A percentile compares a stretch with the other conserved stretches of the same genome.
phyloP scores from a whole-genome alignment of 2,329 filamentous ascomycete species.

The Penicillium sp. region DNA sequence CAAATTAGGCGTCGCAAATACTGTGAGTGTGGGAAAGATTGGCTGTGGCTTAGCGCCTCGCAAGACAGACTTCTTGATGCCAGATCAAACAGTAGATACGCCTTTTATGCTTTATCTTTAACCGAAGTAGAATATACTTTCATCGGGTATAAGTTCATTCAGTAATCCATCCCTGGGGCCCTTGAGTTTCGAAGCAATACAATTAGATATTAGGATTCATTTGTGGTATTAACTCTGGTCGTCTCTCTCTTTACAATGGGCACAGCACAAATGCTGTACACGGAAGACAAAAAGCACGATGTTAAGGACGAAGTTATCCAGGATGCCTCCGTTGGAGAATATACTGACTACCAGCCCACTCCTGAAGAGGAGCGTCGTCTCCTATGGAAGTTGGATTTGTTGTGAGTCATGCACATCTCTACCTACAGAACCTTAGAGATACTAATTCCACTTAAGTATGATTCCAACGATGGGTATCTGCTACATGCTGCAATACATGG shows the following conservation, averaged over 20 bases:
- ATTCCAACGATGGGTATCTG: conserved; percentile 27
- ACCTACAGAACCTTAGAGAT: not conserved
- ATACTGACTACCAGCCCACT: not conserved
- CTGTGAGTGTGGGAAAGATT: not conserved
- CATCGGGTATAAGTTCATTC: not conserved
- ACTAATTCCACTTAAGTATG: conserved; percentile 9
- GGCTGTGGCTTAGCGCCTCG: not conserved
- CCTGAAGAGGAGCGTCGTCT: conserved; percentile 4
- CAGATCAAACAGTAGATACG: not conserved
- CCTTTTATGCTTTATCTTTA: not conserved
- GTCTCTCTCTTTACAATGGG: not conserved
- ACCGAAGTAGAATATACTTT: not conserved
- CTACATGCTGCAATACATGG: conserved; percentile 37
- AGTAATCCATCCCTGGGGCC: not conserved
- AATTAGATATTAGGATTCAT: not conserved
- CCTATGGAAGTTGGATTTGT: conserved; percentile 4
- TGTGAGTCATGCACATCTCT: not conserved
- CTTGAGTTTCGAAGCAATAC: not conserved
- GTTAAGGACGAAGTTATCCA: not conserved
- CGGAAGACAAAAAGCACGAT: not conserved
- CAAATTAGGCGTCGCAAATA: not conserved
- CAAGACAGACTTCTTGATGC: not conserved
- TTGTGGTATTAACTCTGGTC: not conserved
- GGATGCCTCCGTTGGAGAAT: not conserved
- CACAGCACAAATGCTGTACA: not conserved